Conservation (phyloP, 176 grass and related monocot genomes). For the Alloteropsis semialata region DNA sequence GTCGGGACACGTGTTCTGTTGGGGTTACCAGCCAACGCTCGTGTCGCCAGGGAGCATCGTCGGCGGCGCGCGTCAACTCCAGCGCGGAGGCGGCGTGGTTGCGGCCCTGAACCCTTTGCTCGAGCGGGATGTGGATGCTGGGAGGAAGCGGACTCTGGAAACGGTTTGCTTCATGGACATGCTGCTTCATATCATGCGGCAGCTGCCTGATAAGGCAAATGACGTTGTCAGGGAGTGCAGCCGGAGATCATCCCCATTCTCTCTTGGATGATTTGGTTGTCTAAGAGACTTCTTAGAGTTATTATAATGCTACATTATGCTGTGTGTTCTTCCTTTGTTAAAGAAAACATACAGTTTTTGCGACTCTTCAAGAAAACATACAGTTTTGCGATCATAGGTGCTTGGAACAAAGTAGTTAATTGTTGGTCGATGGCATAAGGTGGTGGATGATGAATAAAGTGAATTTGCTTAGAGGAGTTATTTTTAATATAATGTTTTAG, state of each 20-base stretch:
- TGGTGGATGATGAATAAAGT: too few species aligned
- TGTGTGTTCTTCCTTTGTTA: too few species aligned
- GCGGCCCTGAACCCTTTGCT: not conserved
- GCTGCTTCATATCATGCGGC: not conserved
- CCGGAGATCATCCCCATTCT: not conserved
- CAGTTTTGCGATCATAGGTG: too few species aligned
- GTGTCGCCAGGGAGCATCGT: not conserved
- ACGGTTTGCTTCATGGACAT: constrained; percentile 3
- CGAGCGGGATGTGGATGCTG: not conserved
- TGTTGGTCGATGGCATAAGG: too few species aligned
- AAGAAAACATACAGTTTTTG: too few species aligned
- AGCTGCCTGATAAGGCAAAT: not conserved
- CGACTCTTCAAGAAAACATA: too few species aligned
- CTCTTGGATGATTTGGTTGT: not conserved
- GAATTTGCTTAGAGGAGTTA: too few species aligned
- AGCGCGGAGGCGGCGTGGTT: not conserved
- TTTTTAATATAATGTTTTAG: too few species aligned
- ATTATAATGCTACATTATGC: not conserved
- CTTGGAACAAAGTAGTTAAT: too few species aligned
- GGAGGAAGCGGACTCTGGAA: not conserved
- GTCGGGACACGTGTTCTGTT: not conserved
- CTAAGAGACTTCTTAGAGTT: not conserved
- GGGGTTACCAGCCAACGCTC: not conserved
- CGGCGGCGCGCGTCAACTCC: too few species aligned
- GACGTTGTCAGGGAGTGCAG: not conserved